Conservation (phyloP, 129 eudicot genomes). For the Flaveria linearis region DNA sequence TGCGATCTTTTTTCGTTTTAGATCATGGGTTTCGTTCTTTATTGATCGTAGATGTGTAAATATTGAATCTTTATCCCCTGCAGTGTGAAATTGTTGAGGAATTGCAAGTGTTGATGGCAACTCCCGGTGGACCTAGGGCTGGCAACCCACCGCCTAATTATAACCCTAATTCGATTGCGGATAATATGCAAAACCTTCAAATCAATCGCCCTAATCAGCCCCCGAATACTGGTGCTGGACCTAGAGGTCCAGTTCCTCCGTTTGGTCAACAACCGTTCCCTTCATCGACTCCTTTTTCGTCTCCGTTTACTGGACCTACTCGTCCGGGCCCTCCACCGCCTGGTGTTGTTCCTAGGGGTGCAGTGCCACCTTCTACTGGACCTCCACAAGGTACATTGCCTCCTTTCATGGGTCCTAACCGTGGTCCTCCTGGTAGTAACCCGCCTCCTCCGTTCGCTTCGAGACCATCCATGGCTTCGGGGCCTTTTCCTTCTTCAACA, state of each 20-base stretch:
- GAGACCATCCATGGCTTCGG: constrained; percentile 59
- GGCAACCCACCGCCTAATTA: constrained; percentile 62
- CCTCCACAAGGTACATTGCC: constrained; percentile 60
- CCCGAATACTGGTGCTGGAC: constrained; percentile 40
- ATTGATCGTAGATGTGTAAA: constrained; percentile 21
- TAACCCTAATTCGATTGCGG: constrained; percentile 64
- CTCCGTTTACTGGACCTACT: constrained; percentile 40
- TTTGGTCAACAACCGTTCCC: constrained; percentile 66
- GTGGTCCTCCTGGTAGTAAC: constrained; percentile 54
- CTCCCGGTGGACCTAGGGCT: constrained; percentile 82
- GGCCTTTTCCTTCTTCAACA: constrained; percentile 41
- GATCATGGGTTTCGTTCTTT: not conserved
- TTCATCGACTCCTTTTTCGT: constrained; percentile 36
- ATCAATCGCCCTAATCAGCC: constrained; percentile 61
- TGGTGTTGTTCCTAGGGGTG: constrained; percentile 62
- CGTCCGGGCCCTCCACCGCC: constrained; percentile 88
- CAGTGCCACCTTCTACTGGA: constrained; percentile 51
- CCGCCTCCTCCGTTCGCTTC: constrained; percentile 58
- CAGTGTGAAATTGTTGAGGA: constrained; percentile 31
- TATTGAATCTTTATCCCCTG: constrained; percentile 23
- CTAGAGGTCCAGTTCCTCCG: constrained; percentile 61
- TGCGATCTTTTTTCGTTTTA: not conserved
- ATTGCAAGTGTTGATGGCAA: constrained; percentile 44
- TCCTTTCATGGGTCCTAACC: constrained; percentile 41
- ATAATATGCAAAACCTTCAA: constrained; percentile 67